Base-by-base conservation (phyloP, 371 early-diverging fungal genomes). In the Saksenaea oblongispora region DNA sequence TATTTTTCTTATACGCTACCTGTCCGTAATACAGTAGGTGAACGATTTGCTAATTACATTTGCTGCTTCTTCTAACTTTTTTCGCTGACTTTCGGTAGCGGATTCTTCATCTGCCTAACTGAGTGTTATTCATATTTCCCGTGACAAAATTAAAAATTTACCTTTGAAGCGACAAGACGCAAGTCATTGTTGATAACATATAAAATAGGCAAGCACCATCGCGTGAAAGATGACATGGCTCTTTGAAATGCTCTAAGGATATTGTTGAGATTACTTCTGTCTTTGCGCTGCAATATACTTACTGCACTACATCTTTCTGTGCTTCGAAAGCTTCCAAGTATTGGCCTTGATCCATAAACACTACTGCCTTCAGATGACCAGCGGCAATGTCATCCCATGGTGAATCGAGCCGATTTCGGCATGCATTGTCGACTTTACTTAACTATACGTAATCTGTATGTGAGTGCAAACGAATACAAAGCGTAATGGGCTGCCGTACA, bases 21-120 rank as follows among this genome's bases (percentile, higher is more conserved):
- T 76, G 66, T 97, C 97, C 1, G 91, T 95, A 58, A 92, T 84
- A 71, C 97, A 96, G 15, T 80, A 61, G 0, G 91, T 85, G 65
- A 97, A 95, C 3, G 94, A 87, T 73, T 92, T 93, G 82, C 92
- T 95, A 59, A 95, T 86, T 0, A 86, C 76, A 55, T 95, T 86
- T 17, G 93, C 94, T 18, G 94, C 90, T 51, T 93, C 94, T 61
- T 97, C 96, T 26, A 94, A 67, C 54, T 83, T 65, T 80, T 84
- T 66, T 70, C 76, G 71, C 41, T 76, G 68, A 47, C 85, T 84
- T n/a, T 64, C 59, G 5, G 17, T 59, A 1, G 60, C 55, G 18
- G 82, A 63, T 34, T 73, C 72, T 18, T 69, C 57, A 65, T 93
- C 95, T 2, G 92, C 93, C 73, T 84, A 65, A 24, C 4, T 22